Evolutionary conservation across 495 filamentous ascomycete species (phyloP), one percentile per base, ranked within the genome.

Genomic region (Trichoderma orchidacearum): DNA sequence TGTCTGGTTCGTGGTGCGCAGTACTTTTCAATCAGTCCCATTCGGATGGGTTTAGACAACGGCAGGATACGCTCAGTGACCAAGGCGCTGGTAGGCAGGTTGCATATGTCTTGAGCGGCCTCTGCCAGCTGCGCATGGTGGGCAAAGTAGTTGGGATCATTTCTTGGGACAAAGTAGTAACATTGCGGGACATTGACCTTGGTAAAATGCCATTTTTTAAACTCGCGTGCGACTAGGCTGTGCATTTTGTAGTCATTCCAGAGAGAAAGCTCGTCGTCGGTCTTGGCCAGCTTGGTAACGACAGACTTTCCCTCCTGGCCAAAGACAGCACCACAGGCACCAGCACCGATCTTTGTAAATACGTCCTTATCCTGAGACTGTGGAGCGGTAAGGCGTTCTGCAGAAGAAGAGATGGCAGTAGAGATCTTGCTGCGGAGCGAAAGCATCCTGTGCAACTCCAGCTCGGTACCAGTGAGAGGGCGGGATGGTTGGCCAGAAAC

Each of bases 11-110:
- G 4, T 12, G 58, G 59, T 0, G 36, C 30, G 32, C 66, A 68
- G 61, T 61, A 67, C 34, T 64, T 62, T 4, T 67, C 58, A 18
- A 67, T 67, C 12, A 68, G 27, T 0, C 54, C 25, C 0, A 32
- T 21, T 2, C 59, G 59, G 2, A 53, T 62, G 12, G 25, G 15
- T 45, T 54, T 38, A 9, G 59, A 30, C 9, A 59, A 52, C 12
- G 60, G 57, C 2, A 30, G 38, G 28, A 62, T 62, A 27, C 48
- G 55, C 18, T 59, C 36, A 5, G 60, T 32, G 17, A 59, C n/a
- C 6, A 62, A 32, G 1, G 35, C 57, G 18, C 15, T 17, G 13
- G 59, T 32, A 23, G 59, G 59, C 11, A 60, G 51, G 18, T 52
- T 27, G 31, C 23, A 54, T 21, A 30, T 17, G 7, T 30, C 13